phyloP scores from a whole-genome alignment of 176 grass and related monocot genomes.

The Areca catechu region DNA sequence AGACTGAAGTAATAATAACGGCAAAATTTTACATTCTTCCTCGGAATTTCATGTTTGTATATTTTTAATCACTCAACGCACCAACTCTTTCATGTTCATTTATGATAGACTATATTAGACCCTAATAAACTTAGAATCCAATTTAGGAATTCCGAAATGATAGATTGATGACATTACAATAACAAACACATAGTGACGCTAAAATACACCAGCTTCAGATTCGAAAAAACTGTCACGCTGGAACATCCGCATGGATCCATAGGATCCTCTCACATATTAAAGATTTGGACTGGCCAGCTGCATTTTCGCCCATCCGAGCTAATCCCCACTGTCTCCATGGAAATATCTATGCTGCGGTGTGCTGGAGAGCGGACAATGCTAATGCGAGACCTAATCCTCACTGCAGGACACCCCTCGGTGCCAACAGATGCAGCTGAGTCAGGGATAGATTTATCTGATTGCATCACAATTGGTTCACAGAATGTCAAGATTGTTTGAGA shows the following conservation, averaged over 20 bases:
- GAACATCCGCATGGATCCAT: neutral
- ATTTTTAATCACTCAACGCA: too few species aligned
- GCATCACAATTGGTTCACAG: constrained; percentile 58
- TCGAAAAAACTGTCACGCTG: neutral
- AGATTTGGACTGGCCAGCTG: constrained; percentile 72
- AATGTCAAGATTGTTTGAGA: constrained; percentile 80
- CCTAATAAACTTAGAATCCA: too few species aligned
- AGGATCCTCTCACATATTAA: constrained; percentile 47
- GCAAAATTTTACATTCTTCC: too few species aligned
- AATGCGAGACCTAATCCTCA: constrained; percentile 38
- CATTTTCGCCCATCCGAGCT: constrained; percentile 39
- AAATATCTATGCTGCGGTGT: constrained; percentile 73
- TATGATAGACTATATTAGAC: too few species aligned
- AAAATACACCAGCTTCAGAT: neutral
- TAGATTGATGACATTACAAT: too few species aligned
- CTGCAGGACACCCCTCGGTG: constrained; percentile 41
- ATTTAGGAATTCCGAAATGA: too few species aligned
- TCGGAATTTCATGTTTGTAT: too few species aligned
- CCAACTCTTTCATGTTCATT: too few species aligned
- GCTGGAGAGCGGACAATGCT: constrained; percentile 72
- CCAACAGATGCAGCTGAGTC: constrained; percentile 32
- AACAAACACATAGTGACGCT: too few species aligned
- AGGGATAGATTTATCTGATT: constrained; percentile 7
- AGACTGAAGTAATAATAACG: too few species aligned
- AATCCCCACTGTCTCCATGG: constrained; percentile 45